These are phyloP conservation scores for Misopates orontium DNA, from an alignment of 257 asterid species.

Conservation along the genomic window DNA sequence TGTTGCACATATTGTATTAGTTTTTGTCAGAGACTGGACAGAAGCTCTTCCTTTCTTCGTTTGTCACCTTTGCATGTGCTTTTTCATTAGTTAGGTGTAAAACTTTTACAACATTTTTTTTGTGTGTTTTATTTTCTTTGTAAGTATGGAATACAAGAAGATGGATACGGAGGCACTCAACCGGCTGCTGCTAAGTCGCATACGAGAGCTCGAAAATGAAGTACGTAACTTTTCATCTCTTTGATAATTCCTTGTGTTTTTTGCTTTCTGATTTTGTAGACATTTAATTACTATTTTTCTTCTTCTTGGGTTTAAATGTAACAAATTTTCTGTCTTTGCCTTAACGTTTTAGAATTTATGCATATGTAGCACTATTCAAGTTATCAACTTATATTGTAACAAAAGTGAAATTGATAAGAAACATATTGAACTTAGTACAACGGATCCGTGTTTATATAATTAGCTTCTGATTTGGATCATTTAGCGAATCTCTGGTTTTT, in stretches of 20 bases:
- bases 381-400: not conserved
- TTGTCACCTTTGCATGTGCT: not conserved
- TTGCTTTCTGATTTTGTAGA: not conserved
- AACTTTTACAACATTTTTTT: slow-evolving; percentile 16
- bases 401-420: not conserved
- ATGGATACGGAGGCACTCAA: slow-evolving; percentile 36
- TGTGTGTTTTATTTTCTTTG: slow-evolving; percentile 12
- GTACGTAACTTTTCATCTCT: slow-evolving; percentile 22
- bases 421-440: no score
- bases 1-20: not conserved
- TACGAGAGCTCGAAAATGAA: slow-evolving; percentile 35
- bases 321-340: no score
- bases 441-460: no score
- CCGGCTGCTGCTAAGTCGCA: slow-evolving; percentile 28
- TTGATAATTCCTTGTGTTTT: not conserved
- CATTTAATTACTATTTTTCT: not conserved
- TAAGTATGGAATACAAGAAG: slow-evolving; percentile 17
- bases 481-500: no score
- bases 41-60: no score
- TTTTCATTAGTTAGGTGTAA: not conserved
- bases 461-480: no score
- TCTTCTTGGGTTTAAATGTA: not conserved
- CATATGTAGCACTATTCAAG: not conserved
- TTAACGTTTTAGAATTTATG: not conserved
- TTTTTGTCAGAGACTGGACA: no score